Percentiles rank a stretch among this genome's conserved stretches.
phyloP scores from a whole-genome alignment of 2,329 filamentous ascomycete species.

The Microsporum audouinii region DNA sequence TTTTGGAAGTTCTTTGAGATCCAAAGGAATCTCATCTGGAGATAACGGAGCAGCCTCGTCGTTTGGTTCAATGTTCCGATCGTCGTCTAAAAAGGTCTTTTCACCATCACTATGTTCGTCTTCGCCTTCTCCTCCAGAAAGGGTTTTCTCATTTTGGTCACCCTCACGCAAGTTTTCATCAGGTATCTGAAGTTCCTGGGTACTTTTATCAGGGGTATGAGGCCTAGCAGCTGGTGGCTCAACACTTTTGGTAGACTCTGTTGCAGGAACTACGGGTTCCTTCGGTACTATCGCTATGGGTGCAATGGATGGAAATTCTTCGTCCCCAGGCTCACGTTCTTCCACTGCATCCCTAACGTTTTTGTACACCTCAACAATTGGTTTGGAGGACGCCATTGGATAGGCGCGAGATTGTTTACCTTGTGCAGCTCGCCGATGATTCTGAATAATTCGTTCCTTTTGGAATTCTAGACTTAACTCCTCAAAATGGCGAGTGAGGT shows the following conservation, averaged over 20 bases:
- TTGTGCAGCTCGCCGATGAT: conserved; percentile 62
- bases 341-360: conserved; percentile 88
- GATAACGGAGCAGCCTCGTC: conserved; percentile 43
- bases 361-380: conserved; percentile 90
- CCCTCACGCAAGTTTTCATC: conserved; percentile 16
- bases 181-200: conserved; percentile 14
- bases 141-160: conserved; percentile 41
- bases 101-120: conserved; percentile 60
- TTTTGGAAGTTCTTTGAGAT: conserved; percentile 67
- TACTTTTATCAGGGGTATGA: conserved; percentile 14
- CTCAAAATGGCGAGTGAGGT: conserved; percentile 90
- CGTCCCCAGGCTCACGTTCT: conserved; percentile 57
- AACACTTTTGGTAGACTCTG: conserved; percentile 21
- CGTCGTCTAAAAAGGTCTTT: conserved; percentile 44
- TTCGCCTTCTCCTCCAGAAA: conserved; percentile 59
- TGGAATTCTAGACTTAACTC: conserved; percentile 94
- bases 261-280: conserved; percentile 13
- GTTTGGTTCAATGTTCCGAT: conserved; percentile 34
- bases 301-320: conserved; percentile 35
- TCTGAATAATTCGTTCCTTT: conserved; percentile 80
- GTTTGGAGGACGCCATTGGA: conserved; percentile 83
- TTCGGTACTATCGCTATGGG: conserved; percentile 10
- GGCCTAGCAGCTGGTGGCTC: conserved; percentile 15
- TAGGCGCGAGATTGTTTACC: conserved; percentile 68
- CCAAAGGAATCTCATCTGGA: conserved; percentile 44